These are phyloP conservation scores for Rhynchospora tenuis DNA, from an alignment of 176 grass and related monocot species.

Conservation along the genomic window DNA sequence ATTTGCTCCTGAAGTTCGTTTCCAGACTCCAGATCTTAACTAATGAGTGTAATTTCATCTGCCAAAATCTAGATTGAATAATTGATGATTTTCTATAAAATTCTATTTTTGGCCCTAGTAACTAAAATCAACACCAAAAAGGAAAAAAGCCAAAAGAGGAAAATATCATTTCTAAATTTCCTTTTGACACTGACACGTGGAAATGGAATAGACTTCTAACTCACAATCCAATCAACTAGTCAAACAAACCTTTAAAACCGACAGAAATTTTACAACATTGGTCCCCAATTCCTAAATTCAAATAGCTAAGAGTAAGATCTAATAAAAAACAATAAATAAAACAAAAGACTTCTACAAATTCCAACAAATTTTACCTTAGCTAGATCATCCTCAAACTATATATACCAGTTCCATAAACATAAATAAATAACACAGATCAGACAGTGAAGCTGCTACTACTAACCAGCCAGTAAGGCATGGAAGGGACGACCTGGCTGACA, in stretches of 20 bases:
- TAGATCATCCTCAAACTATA: background rate
- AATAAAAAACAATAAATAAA: background rate
- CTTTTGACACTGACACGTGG: background rate
- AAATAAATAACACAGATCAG: background rate
- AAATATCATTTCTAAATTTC: background rate
- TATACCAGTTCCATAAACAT: background rate
- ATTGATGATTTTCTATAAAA: background rate
- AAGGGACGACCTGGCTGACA: conserved; percentile 36
- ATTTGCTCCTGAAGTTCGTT: background rate
- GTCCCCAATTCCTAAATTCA: background rate
- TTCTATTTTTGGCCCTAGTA: background rate
- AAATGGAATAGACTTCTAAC: background rate
- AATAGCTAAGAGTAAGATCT: background rate
- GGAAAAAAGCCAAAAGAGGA: background rate
- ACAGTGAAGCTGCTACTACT: background rate
- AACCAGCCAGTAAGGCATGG: conserved; percentile 80
- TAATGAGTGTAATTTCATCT: background rate
- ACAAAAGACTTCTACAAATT: background rate
- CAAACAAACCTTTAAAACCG: background rate
- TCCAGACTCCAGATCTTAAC: background rate
- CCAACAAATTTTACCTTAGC: background rate
- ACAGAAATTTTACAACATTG: background rate
- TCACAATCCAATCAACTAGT: background rate
- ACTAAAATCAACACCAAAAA: background rate
- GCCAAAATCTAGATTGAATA: background rate